Evolutionary conservation across 1,284 basidiomycete species (phyloP).

Genomic region (Ceratobasidium sp.): DNA sequence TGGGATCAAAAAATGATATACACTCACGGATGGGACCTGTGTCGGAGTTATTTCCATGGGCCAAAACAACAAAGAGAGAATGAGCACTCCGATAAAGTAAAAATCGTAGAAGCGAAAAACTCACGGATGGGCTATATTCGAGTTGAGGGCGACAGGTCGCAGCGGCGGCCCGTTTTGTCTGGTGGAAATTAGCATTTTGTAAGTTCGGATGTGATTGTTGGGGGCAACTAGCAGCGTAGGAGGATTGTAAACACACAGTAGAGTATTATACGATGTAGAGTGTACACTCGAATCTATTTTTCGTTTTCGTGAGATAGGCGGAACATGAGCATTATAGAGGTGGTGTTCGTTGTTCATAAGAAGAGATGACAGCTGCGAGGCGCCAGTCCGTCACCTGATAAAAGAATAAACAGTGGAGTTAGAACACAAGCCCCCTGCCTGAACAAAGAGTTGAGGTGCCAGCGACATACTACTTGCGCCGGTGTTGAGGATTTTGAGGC

Average conservation of each 20-base stretch:
- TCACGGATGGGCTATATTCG: conserved; percentile 18
- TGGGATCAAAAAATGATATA: conserved; percentile 42
- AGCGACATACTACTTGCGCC: conserved; percentile 41
- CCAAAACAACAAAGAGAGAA: conserved; percentile 2
- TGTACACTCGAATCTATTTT: conserved; percentile 37
- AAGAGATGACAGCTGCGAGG: conserved; percentile 35
- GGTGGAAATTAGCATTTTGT: conserved; percentile 13
- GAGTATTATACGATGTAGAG: conserved; percentile 30
- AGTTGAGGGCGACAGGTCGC: conserved; percentile 39
- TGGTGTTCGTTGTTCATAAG: conserved; percentile 44
- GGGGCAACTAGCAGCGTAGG: conserved; percentile 1
- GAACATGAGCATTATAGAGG: conserved; percentile 39
- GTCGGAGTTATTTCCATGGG: conserved; percentile 26
- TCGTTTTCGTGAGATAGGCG: conserved; percentile 36
- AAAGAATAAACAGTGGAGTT: background rate
- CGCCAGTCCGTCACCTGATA: conserved; percentile 41
- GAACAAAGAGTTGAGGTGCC: background rate
- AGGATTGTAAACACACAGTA: conserved; percentile 26
- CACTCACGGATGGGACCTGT: conserved; percentile 36
- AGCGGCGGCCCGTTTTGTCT: conserved; percentile 35
- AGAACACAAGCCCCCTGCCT: background rate
- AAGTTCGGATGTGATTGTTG: conserved; percentile 7
- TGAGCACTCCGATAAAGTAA: background rate
- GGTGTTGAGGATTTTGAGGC: conserved; percentile 43
- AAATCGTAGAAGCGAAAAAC: background rate